Evolutionary conservation across 2,329 filamentous ascomycete genomes (phyloP), one percentile per base, ranked within the genome.

Genomic region (Talaromyces sp.): DNA sequence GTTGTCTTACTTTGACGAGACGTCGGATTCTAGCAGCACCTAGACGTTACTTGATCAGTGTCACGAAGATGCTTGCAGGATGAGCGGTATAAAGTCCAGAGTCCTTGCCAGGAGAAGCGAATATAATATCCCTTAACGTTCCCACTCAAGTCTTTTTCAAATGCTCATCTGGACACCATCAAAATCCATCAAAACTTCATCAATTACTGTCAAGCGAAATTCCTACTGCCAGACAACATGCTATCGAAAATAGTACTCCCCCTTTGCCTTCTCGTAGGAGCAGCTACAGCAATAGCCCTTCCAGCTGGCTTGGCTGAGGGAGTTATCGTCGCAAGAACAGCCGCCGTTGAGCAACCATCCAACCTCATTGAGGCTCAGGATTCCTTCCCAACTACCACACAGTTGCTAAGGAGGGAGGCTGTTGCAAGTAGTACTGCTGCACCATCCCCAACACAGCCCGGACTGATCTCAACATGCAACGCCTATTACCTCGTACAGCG

Each of bases 391-490:
- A 13, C 17, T 11, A 10, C 40, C 19, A 19, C 40, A 43, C 22
- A 25, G 2, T 25, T 11, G 15, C 40, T 11, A 6, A 11, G 22
- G 40, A 25, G 40, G 15, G 40, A 43, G 15, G 19, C 13, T 2
- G 13, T 7, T 45, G 21, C 25, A 21, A 21, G 25, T 19, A 31
- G 17, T 2, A 19, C 48, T 3, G 19, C 48, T 35, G 22, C 21
- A 17, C 52, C 52, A 5, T 56, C 53, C 19, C 45, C 57, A 15
- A 56, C 53, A 28, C 53, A 59, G n/a, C 9, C 37, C 10, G 53
- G 57, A 17, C 28, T 59, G 6, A 52, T 43, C 13, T 51, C 57
- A 28, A 51, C 28, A 11, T 59, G 52, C 15, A 50, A 51, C n/a
- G 45, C 28, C 13, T 59, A 43, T n/a, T 45, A 59, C 22, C 53